These are phyloP conservation scores for Biscogniauxia marginata DNA, from an alignment of 2,329 filamentous ascomycete genomes.

Conservation along the genomic window DNA sequence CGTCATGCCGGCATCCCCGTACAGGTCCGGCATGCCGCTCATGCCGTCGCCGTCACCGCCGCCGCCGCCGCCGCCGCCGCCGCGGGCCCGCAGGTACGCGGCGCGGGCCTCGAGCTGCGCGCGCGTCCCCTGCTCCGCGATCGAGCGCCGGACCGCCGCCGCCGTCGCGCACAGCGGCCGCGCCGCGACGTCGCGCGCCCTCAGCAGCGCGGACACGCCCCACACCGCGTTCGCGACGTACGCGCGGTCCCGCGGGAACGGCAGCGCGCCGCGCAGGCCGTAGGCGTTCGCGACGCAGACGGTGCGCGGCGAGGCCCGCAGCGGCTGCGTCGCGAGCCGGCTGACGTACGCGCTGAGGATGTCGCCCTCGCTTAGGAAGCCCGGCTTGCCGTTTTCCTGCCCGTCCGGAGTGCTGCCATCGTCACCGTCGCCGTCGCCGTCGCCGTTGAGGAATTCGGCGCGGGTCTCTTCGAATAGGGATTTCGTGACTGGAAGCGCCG, in stretches of 20 bases:
- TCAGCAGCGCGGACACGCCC: slow-evolving; percentile 20
- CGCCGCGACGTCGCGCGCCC: slow-evolving; percentile 22
- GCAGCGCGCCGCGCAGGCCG: slow-evolving; percentile 33
- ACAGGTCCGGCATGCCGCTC: slow-evolving; percentile 16
- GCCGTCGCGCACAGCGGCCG: slow-evolving; percentile 11
- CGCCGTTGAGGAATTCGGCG: no score
- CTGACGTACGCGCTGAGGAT: slow-evolving; percentile 43
- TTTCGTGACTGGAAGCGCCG: slow-evolving; percentile 21
- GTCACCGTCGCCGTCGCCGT: slow-evolving; percentile 11
- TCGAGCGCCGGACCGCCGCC: neutral
- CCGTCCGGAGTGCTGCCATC: no score
- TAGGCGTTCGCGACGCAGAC: slow-evolving; percentile 41
- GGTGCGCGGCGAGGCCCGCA: slow-evolving; percentile 23
- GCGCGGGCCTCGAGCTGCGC: slow-evolving; percentile 18
- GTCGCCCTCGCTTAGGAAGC: slow-evolving; percentile 48
- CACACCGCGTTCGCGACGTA: slow-evolving; percentile 22
- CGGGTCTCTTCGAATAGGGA: slow-evolving; percentile 31
- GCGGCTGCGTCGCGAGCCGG: slow-evolving; percentile 26
- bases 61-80: no score
- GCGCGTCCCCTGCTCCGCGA: slow-evolving; percentile 1
- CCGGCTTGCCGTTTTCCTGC: slow-evolving; percentile 10
- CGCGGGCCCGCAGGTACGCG: slow-evolving; percentile 4
- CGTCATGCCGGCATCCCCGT: slow-evolving; percentile 17
- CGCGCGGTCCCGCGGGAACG: slow-evolving; percentile 27
- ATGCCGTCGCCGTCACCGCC: no score